Evolutionary conservation across 306 rosid genomes (phyloP).

Genomic region (Hippophae gyantsensis): DNA sequence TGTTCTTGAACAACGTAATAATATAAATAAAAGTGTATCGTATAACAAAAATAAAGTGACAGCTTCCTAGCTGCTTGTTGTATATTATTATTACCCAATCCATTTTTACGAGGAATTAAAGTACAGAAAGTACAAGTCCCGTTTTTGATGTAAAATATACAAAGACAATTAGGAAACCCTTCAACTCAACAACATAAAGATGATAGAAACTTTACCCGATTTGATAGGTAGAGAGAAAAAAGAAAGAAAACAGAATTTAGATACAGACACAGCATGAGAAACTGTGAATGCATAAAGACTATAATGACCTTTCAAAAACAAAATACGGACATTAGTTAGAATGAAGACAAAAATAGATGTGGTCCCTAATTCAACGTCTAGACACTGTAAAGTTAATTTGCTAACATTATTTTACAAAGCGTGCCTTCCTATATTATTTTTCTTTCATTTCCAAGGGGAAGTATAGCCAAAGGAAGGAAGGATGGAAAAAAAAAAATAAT

Average conservation of each 20-base stretch:
- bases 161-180: not conserved
- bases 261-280: no score
- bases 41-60: not conserved
- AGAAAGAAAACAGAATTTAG: no score
- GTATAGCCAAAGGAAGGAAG: constrained; percentile 25
- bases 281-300: no score
- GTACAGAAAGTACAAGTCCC: constrained; percentile 19
- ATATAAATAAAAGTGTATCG: no score
- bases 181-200: no score
- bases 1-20: no score
- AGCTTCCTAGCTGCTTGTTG: not conserved
- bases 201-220: not conserved
- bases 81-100: constrained; percentile 18
- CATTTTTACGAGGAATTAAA: constrained; percentile 2
- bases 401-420: constrained; percentile 34
- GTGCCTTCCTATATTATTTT: constrained; percentile 46
- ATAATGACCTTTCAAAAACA: no score
- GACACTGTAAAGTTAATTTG: not conserved
- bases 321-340: no score
- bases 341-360: no score
- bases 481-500: no score
- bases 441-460: constrained; percentile 94
- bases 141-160: not conserved
- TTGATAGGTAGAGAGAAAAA: no score
- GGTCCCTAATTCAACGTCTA: no score